phyloP scores from a whole-genome alignment of 176 grass and related monocot species.

The Dendrocalamus sinicus region DNA sequence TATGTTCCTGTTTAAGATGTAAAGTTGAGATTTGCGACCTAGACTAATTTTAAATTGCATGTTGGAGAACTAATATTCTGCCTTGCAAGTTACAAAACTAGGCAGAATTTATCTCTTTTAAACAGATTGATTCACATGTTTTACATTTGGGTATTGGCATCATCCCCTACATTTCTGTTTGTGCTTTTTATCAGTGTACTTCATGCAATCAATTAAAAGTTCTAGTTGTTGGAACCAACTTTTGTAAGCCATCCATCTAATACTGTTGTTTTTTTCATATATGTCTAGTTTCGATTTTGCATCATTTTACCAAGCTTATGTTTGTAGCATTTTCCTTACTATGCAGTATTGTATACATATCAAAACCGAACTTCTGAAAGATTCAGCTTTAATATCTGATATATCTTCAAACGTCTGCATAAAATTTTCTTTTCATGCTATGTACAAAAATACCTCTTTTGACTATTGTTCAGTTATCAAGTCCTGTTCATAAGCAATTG shows the following conservation, averaged over 20 bases:
- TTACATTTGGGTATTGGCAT: conserved; percentile 5
- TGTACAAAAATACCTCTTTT: conserved; percentile 16
- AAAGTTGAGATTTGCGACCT: conserved; percentile 4
- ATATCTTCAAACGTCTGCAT: background rate
- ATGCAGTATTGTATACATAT: background rate
- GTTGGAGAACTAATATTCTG: conserved; percentile 14
- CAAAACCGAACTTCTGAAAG: conserved; percentile 1
- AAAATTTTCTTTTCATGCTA: conserved; percentile 28
- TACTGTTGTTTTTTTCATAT: background rate
- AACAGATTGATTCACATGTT: conserved; percentile 7
- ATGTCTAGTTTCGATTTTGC: background rate
- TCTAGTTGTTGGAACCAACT: conserved; percentile 1
- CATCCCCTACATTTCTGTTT: background rate
- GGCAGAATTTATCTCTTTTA: background rate
- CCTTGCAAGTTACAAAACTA: background rate
- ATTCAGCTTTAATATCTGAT: background rate
- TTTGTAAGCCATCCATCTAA: background rate
- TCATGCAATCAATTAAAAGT: background rate
- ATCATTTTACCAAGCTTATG: background rate
- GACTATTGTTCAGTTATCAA: background rate
- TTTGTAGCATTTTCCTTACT: background rate
- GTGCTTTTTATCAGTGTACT: background rate
- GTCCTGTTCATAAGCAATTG: background rate
- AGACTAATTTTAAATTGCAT: conserved; percentile 8
- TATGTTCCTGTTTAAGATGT: background rate